Conservation (phyloP, 306 rosid genomes). For the Prunus fruticosa region DNA sequence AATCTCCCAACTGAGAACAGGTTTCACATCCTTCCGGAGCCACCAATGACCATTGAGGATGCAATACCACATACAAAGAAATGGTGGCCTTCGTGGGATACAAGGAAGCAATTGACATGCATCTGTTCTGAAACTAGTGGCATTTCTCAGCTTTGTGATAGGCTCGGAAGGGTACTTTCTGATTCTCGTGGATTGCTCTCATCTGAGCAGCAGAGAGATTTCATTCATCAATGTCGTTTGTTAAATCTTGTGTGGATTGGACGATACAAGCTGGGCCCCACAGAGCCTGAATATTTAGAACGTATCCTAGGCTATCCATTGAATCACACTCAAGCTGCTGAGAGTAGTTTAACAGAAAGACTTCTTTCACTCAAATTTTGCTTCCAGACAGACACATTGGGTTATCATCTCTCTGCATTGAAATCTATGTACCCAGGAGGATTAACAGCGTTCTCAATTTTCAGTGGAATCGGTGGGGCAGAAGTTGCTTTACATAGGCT, state of each 20-base stretch:
- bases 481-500: slow-evolving; percentile 78
- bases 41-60: slow-evolving; percentile 74
- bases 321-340: slow-evolving; percentile 59
- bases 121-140: slow-evolving; percentile 62
- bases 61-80: slow-evolving; percentile 62
- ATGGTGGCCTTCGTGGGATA: slow-evolving; percentile 97
- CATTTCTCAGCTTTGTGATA: slow-evolving; percentile 56
- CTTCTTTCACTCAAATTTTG: slow-evolving; percentile 56
- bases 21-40: slow-evolving; percentile 49
- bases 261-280: slow-evolving; percentile 47
- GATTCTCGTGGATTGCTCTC: slow-evolving; percentile 49
- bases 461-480: slow-evolving; percentile 87
- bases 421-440: slow-evolving; percentile 69
- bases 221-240: slow-evolving; percentile 54
- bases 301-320: slow-evolving; percentile 71
- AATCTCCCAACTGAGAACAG: slow-evolving; percentile 83
- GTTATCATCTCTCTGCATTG: slow-evolving; percentile 67
- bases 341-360: slow-evolving; percentile 48
- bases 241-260: slow-evolving; percentile 81
- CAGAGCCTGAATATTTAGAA: slow-evolving; percentile 68
- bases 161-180: slow-evolving; percentile 46
- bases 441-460: slow-evolving; percentile 60
- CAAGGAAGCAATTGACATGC: slow-evolving; percentile 62
- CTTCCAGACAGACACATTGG: slow-evolving; percentile 85
- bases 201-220: slow-evolving; percentile 56